A percentile compares a stretch with the other conserved stretches of the same genome.
These are phyloP conservation scores for Plasmodium gaboni DNA, from an alignment of 169 alveolate genomes.

Conservation along the genomic window DNA sequence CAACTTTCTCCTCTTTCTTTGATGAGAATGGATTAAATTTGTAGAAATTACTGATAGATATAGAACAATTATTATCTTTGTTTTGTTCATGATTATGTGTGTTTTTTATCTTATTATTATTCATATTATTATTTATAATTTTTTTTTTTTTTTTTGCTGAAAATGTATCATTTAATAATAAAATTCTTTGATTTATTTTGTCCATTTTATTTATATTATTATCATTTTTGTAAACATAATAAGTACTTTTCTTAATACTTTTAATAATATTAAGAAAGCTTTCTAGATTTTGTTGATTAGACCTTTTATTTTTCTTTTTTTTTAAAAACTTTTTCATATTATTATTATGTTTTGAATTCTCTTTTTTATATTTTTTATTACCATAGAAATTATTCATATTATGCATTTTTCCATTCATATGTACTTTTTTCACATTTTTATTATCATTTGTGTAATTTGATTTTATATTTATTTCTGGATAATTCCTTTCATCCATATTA, in stretches of 20 bases:
- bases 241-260: slow-evolving; percentile 25
- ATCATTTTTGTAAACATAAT: slow-evolving; percentile 15
- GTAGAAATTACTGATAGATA: slow-evolving; percentile 36
- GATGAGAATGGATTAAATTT: slow-evolving; percentile 38
- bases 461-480: no score
- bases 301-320: slow-evolving; percentile 30
- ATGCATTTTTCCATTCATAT: not conserved
- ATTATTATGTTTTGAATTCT: slow-evolving; percentile 12
- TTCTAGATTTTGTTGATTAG: slow-evolving; percentile 59
- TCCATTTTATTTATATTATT: slow-evolving; percentile 5
- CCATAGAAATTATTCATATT: not conserved
- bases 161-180: slow-evolving; percentile 11
- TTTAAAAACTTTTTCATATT: no score
- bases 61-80: not conserved
- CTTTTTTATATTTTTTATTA: slow-evolving; percentile 14
- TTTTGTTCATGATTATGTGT: not conserved
- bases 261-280: slow-evolving; percentile 52
- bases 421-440: no score
- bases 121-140: not conserved
- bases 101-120: not conserved
- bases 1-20: slow-evolving; percentile 30
- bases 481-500: slow-evolving; percentile 1
- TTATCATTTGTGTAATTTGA: no score
- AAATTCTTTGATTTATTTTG: slow-evolving; percentile 31
- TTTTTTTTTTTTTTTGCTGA: slow-evolving; percentile 11